phyloP scores from a whole-genome alignment of 2,329 filamentous ascomycete genomes.

The Grosmannia penicillata region DNA sequence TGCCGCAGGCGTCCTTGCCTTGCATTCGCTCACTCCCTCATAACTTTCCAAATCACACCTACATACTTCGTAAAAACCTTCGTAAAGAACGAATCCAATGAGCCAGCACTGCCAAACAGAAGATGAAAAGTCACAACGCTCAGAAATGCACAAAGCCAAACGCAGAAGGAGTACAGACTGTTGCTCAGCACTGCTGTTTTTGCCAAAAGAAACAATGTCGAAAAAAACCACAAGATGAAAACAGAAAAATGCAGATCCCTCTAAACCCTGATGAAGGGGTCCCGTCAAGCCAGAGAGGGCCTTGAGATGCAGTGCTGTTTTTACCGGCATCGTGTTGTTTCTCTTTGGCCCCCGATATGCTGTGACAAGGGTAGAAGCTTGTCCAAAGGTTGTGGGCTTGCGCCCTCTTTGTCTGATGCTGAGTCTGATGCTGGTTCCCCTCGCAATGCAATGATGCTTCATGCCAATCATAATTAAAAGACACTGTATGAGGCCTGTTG shows the following conservation, averaged over 20 bases:
- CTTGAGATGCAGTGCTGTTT: too few relatives aligned
- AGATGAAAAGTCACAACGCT: neutral
- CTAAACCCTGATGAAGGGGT: too few relatives aligned
- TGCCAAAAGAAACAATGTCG: too few relatives aligned
- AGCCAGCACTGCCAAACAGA: constrained; percentile 4
- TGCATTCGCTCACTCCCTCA: too few relatives aligned
- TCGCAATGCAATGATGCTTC: neutral
- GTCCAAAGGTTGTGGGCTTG: constrained; percentile 3
- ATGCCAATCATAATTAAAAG: neutral
- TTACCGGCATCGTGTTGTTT: too few relatives aligned
- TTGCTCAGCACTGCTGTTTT: too few relatives aligned
- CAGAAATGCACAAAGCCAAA: neutral
- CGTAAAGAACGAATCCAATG: constrained; percentile 4
- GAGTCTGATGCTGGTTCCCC: neutral
- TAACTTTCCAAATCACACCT: too few relatives aligned
- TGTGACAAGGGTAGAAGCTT: neutral
- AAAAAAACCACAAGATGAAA: neutral
- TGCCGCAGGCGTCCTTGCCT: too few relatives aligned
- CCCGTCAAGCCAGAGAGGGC: too few relatives aligned
- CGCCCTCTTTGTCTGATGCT: neutral
- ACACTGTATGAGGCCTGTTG: constrained; percentile 8
- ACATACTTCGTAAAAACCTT: too few relatives aligned
- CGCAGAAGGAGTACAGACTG: neutral
- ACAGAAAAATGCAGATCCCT: too few relatives aligned
- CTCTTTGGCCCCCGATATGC: too few relatives aligned